Evolutionary conservation across 257 asterid genomes (phyloP).

Genomic region (Echites panduratus): DNA sequence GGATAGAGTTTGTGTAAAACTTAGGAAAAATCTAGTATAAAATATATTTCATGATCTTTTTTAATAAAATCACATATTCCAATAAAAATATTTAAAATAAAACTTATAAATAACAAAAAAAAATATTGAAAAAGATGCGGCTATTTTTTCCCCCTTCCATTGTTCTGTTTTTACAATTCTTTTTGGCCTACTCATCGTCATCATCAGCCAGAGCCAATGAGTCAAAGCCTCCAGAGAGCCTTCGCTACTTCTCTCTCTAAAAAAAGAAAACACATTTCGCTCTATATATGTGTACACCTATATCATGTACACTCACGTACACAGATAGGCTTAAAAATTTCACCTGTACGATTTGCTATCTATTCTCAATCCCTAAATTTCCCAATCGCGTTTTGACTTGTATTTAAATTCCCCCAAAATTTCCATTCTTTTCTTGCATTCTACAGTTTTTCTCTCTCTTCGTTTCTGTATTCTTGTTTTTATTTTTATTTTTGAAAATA

Average conservation of each 20-base stretch:
- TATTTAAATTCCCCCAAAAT: neutral
- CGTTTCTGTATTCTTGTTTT: neutral
- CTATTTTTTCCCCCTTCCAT: no score
- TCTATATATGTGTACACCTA: constrained; percentile 50
- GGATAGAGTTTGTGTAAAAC: no score
- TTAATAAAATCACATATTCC: no score
- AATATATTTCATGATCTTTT: no score
- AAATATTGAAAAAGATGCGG: no score
- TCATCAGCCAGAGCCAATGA: constrained; percentile 22
- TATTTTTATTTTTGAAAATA: neutral
- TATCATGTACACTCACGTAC: constrained; percentile 20
- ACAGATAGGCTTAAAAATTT: constrained; percentile 25
- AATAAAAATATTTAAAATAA: no score
- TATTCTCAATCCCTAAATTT: constrained; percentile 29
- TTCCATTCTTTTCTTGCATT: neutral
- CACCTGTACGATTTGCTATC: constrained; percentile 39
- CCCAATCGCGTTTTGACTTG: constrained; percentile 9
- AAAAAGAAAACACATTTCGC: constrained; percentile 20
- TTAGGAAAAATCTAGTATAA: no score
- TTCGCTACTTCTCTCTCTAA: constrained; percentile 21
- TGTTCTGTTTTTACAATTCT: neutral
- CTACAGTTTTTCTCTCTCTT: neutral
- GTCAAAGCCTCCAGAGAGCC: constrained; percentile 23
- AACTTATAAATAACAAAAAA: no score
- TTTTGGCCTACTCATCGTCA: constrained; percentile 7